Evolutionary conservation across 192 early-diverging fungal genomes (phyloP), one percentile per base, ranked within the genome.

Genomic region (Podila clonocystis): DNA sequence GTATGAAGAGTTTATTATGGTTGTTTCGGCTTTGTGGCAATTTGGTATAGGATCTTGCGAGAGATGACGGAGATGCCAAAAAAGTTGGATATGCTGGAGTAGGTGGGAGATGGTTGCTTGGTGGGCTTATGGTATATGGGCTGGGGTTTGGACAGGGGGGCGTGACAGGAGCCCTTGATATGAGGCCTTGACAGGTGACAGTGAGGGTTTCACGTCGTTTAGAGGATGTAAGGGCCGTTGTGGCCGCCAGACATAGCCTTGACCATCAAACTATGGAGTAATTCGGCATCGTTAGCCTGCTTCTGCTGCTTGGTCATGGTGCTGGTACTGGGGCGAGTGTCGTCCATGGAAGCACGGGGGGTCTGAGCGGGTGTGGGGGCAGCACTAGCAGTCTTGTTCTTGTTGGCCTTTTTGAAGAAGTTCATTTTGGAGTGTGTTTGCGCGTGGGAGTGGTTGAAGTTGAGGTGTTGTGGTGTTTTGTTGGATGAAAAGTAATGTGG

Each of bases 161-260:
- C 24, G 9, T 55, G 52, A 7, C n/a, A 55, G 52, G n/a, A 24
- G 6, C 2, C 52, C 24, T 24, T 55, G 52, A 7, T n/a, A n/a
- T n/a, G n/a, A 24, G 6, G 22, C 52, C 24, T 24, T 55, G 52
- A 7, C n/a, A 55, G 52, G n/a, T 2, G n/a, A 24, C 22, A 4
- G 49, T 50, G 19, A 24, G 24, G 24, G n/a, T 11, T 4, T n/a
- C n/a, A 22, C 24, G n/a, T 55, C 52, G n/a, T 58, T 58, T 64
- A 64, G 52, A 72, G 70, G n/a, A 72, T 72, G 62, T 62, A 72
- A 33, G 70, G 62, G 9, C 70, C 70, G 26, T n/a, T 52, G 24
- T 55, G 61, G 8, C 69, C 69, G 28, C 59, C 69, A 33, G 68
- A 41, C 31, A 63, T 34, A 13, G 63, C 24, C 63, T 65, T 65